Base-by-base conservation (phyloP, 768 basidiomycete genomes). In the Pisolithus sp. region DNA sequence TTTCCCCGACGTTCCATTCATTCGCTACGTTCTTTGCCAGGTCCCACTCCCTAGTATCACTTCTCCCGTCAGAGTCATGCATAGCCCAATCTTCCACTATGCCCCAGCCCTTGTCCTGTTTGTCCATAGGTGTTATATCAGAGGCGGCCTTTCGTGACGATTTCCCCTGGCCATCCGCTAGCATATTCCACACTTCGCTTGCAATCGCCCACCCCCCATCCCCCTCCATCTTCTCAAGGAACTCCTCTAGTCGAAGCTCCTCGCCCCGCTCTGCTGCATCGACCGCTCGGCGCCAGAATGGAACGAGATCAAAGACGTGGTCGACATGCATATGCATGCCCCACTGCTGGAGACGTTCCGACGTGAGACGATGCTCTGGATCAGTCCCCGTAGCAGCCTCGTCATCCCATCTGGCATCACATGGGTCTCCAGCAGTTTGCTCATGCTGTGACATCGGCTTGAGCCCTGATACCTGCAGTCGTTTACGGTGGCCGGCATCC, bases 271-370 rank as follows among this genome's bases (percentile, higher is more conserved):
- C 69, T 20, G 76, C 79, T 2, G 76, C 78, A 44, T 71, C 66
- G 5, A 82, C 66, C 0, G 73, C 76, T 12, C 71, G 63, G 41
- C 71, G 69, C 81, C 81, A 82, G 62, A 80, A 81, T 3, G 75
- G 74, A 31, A 82, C 72, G 56, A 79, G 57, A 58, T 79, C 77
- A 36, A 66, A 64, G 21, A 78, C 70, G 10, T 74, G 69, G 53
- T 80, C 78, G n/a, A 79, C 71, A 45, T 68, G 71, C 5, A 57
- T 56, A 24, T 66, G 59, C 61, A 64, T 63, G 24, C 60, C 64
- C 63, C 60, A 62, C 38, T 60, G 55, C 2, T 59, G 59, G 6
- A 68, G 59, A 7, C 62, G 61, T 31, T 63, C 65, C 56, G 54
- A 59, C 12, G 62, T 68, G 54, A 62, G 64, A 51, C 54, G 70